Evolutionary conservation across 2,329 filamentous ascomycete genomes (phyloP), one percentile per base, ranked within the genome.

Genomic region (Talaromyces sp.): DNA sequence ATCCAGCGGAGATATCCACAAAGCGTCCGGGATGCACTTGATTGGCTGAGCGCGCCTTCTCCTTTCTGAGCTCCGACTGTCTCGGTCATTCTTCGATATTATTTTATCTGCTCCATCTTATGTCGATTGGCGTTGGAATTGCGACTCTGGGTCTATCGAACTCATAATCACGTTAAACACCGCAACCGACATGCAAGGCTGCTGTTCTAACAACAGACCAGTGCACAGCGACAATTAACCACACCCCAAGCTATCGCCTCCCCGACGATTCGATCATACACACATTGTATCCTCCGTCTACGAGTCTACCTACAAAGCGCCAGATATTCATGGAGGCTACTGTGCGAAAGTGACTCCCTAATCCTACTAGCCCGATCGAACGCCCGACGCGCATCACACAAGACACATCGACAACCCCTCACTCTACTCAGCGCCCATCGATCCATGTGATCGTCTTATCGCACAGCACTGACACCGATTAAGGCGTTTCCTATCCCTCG

Each of bases 401-500:
- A 47, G 57, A 47, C 16, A 31, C 24, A 10, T 50, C 59, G 33
- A 61, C 43, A 50, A 61, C 59, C 59, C 59, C 59, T 61, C 59
- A 37, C 58, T 50, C 43, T 6, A 41, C 27, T 22, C 43, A 60
- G 45, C 43, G 27, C 41, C 27, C 52, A 56, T 37, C 52, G 41
- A 63, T 64, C 54, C 48, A 61, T 61, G 59, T 61, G 52, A 61
- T 33, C 47, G 56, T 39, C 63, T 56, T 43, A 47, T 56, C 48
- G 43, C 59, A 52, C 48, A 47, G 59, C 59, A 61, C 43, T 52
- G 59, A 61, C 59, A 50, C 31, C 4, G 58, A 37, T 24, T 22
- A 60, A 60, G 47, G 33, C 59, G 59, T 13, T 37, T 39, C 3
- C 14, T 19, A 39, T 52, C 37, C 2, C 13, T 50, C 39, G 57